phyloP scores from a whole-genome alignment of 2,329 filamentous ascomycete genomes.

The Daldinia eschscholtzii region DNA sequence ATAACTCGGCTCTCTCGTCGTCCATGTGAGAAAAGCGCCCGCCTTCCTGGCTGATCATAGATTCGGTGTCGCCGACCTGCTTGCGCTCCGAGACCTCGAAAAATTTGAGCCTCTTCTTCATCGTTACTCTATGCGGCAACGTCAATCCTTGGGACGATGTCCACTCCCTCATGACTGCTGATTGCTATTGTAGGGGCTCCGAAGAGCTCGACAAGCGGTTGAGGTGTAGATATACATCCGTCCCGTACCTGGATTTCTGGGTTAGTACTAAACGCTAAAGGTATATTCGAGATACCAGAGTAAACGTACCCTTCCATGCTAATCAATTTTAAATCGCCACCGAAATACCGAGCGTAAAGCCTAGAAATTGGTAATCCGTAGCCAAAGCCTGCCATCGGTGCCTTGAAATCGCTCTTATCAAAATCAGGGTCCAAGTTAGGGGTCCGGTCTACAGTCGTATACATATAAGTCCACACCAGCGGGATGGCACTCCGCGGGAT shows the following conservation, averaged over 20 bases:
- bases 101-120: constrained; percentile 77
- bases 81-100: constrained; percentile 86
- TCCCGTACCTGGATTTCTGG: constrained; percentile 79
- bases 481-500: constrained; percentile 94
- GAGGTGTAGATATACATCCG: constrained; percentile 97
- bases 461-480: constrained; percentile 99
- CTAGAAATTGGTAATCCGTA: constrained; percentile 95
- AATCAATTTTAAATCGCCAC: constrained; percentile 95
- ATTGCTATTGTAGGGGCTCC: constrained; percentile 94
- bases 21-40: constrained; percentile 36
- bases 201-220: constrained; percentile 96
- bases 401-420: constrained; percentile 99
- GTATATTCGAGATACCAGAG: background rate
- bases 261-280: constrained; percentile 19
- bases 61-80: constrained; percentile 86
- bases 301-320: constrained; percentile 91
- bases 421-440: constrained; percentile 97
- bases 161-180: constrained; percentile 88
- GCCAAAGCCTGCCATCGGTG: constrained; percentile 99
- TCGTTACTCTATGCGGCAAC: constrained; percentile 63
- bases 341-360: constrained; percentile 96
- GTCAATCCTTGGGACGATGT: constrained; percentile 74
- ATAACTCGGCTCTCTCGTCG: constrained; percentile 43
- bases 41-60: constrained; percentile 50
- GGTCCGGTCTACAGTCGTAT: constrained; percentile 96